Conservation (phyloP, 2,329 filamentous ascomycete genomes). For the Nemania sp. region DNA sequence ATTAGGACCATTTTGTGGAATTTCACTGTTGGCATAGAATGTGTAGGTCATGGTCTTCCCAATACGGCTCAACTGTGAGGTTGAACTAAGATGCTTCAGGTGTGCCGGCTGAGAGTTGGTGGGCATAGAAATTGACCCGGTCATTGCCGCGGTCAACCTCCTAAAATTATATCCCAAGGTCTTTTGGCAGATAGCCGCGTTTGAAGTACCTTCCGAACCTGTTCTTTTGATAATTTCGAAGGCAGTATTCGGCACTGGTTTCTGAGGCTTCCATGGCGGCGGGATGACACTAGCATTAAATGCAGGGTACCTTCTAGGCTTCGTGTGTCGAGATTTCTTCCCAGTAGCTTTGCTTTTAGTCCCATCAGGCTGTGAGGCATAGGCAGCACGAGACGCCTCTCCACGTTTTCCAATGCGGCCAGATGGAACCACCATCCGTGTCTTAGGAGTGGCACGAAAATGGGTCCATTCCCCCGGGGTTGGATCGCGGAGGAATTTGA, state of each 20-base stretch:
- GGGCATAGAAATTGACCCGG: constrained; percentile 38
- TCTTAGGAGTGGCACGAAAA: constrained; percentile 56
- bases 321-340: constrained; percentile 16
- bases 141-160: constrained; percentile 42
- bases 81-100: constrained; percentile 45
- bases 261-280: constrained; percentile 40
- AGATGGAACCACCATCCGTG: constrained; percentile 36
- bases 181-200: constrained; percentile 37
- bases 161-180: constrained; percentile 40
- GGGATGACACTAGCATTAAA: constrained; percentile 23
- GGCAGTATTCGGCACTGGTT: constrained; percentile 39
- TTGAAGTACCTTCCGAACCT: constrained; percentile 38
- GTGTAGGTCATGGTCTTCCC: constrained; percentile 49
- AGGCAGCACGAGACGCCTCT: constrained; percentile 35
- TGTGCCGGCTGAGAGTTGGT: constrained; percentile 45
- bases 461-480: constrained; percentile 59
- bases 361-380: constrained; percentile 26
- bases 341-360: constrained; percentile 18
- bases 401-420: constrained; percentile 36
- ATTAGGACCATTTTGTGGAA: neutral
- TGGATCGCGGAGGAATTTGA: constrained; percentile 61
- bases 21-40: constrained; percentile 39
- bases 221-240: constrained; percentile 42
- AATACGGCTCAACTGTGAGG: constrained; percentile 42
- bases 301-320: constrained; percentile 6